phyloP scores from a whole-genome alignment of 2,329 filamentous ascomycete species.

The Aureobasidium pullulans region DNA sequence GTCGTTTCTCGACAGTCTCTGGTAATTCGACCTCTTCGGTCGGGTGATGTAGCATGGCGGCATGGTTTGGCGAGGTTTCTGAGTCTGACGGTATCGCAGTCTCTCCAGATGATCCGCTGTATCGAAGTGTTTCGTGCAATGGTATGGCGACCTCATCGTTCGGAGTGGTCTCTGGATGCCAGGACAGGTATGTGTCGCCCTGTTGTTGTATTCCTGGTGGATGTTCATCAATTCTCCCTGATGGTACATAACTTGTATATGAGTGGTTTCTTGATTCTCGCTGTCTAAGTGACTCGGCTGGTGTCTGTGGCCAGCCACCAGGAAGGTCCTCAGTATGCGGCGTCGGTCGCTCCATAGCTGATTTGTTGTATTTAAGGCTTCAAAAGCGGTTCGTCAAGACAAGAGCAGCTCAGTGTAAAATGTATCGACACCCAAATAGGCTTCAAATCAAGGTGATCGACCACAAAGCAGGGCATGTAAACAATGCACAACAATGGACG shows the following conservation, averaged over 20 bases:
- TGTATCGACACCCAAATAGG: not conserved
- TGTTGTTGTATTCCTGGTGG: not conserved
- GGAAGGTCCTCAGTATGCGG: constrained; percentile 27
- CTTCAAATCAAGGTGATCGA: not conserved
- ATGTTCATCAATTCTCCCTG: not conserved
- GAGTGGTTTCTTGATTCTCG: constrained; percentile 20
- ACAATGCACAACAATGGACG: not conserved
- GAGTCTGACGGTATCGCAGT: constrained; percentile 13
- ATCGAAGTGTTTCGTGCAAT: not conserved
- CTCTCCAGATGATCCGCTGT: not conserved
- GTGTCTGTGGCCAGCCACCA: constrained; percentile 31
- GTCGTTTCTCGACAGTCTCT: not conserved
- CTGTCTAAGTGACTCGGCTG: constrained; percentile 18
- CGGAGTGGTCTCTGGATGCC: not conserved
- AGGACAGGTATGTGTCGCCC: not conserved
- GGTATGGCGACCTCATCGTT: not conserved
- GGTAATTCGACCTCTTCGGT: constrained; percentile 17
- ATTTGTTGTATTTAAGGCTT: not conserved
- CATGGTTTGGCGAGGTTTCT: not conserved
- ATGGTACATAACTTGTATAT: constrained; percentile 14
- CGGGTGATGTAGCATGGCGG: constrained; percentile 12
- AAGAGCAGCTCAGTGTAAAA: not conserved
- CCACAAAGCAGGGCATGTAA: not conserved
- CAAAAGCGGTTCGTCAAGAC: not conserved
- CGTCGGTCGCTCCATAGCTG: constrained; percentile 23